Conservation (phyloP, 192 early-diverging fungal genomes). For the Thoreauomyces humboldtii region DNA sequence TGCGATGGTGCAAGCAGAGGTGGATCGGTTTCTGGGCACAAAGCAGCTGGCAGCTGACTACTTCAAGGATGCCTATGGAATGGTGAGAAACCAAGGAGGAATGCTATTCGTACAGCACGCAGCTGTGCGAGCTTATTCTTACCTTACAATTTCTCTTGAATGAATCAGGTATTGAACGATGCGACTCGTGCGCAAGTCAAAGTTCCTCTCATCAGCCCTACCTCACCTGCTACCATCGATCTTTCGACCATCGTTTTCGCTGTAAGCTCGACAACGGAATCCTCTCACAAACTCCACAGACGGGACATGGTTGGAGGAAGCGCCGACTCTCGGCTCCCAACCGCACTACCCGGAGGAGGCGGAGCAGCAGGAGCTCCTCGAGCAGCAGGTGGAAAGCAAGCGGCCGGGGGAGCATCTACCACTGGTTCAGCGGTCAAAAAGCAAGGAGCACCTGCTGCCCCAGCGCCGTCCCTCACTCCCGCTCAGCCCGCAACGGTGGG, state of each 20-base stretch:
- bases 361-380: slow-evolving; percentile 12
- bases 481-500: neutral
- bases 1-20: slow-evolving; percentile 57
- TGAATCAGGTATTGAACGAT: slow-evolving; percentile 22
- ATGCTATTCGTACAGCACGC: slow-evolving; percentile 6
- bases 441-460: too few relatives aligned
- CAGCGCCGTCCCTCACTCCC: too few relatives aligned
- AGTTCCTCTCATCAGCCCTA: slow-evolving; percentile 36
- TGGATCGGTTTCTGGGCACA: slow-evolving; percentile 49
- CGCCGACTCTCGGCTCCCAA: slow-evolving; percentile 10
- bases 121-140: neutral
- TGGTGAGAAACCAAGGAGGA: too few relatives aligned
- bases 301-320: slow-evolving; percentile 7
- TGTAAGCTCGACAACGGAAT: slow-evolving; percentile 2
- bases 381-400: slow-evolving; percentile 7
- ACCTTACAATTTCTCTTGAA: neutral
- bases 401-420: neutral
- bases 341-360: slow-evolving; percentile 5
- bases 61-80: slow-evolving; percentile 47
- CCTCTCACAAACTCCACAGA: slow-evolving; percentile 18
- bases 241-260: slow-evolving; percentile 22
- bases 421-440: too few relatives aligned
- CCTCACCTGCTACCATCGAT: slow-evolving; percentile 30
- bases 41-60: slow-evolving; percentile 51
- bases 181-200: slow-evolving; percentile 20